phyloP scores from a whole-genome alignment of 371 early-diverging fungal species.

The Batkoa obscura region DNA sequence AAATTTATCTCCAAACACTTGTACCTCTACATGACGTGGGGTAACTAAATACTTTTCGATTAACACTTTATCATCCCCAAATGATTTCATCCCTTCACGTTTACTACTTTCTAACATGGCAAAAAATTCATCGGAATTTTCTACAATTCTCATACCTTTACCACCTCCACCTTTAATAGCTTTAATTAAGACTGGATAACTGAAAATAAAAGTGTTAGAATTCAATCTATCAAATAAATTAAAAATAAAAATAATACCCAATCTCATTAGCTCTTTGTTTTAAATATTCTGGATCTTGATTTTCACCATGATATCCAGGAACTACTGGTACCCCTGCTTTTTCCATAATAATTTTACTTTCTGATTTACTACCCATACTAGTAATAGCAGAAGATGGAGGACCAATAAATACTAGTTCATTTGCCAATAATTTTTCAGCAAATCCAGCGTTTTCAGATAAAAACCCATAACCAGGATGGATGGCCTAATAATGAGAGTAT shows the following conservation, averaged over 20 bases:
- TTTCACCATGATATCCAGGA: slow-evolving; percentile 88
- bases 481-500: slow-evolving; percentile 27
- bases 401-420: slow-evolving; percentile 70
- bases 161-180: slow-evolving; percentile 95
- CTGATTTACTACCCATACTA: slow-evolving; percentile 90
- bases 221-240: not conserved
- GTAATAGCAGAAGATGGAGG: slow-evolving; percentile 80
- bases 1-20: slow-evolving; percentile 80
- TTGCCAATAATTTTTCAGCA: slow-evolving; percentile 49
- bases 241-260: slow-evolving; percentile 17
- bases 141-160: slow-evolving; percentile 85
- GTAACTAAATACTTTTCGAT: slow-evolving; percentile 76
- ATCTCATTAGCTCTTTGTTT: slow-evolving; percentile 60
- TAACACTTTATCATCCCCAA: slow-evolving; percentile 77
- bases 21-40: slow-evolving; percentile 91
- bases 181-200: slow-evolving; percentile 89
- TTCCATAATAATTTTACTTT: slow-evolving; percentile 80
- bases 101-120: slow-evolving; percentile 68
- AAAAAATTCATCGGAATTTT: slow-evolving; percentile 51
- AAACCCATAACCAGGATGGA: slow-evolving; percentile 93
- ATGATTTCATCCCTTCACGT: slow-evolving; percentile 74
- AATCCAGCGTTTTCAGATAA: slow-evolving; percentile 90
- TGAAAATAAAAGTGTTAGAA: not conserved
- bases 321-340: slow-evolving; percentile 77
- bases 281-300: slow-evolving; percentile 55